Percentiles rank a stretch among this genome's conserved stretches.
phyloP scores from a whole-genome alignment of 164 flowering plant species.

The Litsea cubeba region DNA sequence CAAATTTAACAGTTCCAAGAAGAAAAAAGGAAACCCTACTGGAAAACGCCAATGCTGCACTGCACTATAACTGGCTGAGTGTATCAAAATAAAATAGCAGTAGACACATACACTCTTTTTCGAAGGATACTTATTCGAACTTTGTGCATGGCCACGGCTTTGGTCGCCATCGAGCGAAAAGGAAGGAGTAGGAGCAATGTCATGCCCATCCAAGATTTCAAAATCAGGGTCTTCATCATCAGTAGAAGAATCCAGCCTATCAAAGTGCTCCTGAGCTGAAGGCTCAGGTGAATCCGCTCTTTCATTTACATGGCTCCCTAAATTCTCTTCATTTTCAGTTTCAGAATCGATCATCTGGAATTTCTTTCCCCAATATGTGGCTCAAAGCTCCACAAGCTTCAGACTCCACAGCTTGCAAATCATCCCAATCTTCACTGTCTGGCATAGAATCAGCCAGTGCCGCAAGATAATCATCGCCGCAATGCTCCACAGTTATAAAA shows the following conservation, averaged over 20 bases:
- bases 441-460: slow-evolving; percentile 66
- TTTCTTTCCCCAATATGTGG: slow-evolving; percentile 43
- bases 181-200: slow-evolving; percentile 3
- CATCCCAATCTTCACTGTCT: slow-evolving; percentile 92
- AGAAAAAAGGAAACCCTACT: background rate
- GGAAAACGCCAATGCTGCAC: background rate
- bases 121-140: slow-evolving; percentile 16
- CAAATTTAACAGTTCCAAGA: slow-evolving; percentile 4
- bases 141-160: slow-evolving; percentile 8
- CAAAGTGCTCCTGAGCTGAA: slow-evolving; percentile 14
- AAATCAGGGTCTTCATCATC: slow-evolving; percentile 42
- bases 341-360: slow-evolving; percentile 13
- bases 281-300: slow-evolving; percentile 37
- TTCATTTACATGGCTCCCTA: slow-evolving; percentile 10
- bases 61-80: background rate
- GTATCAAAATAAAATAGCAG: background rate
- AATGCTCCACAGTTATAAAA: slow-evolving; percentile 84
- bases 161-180: slow-evolving; percentile 13
- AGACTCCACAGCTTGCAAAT: slow-evolving; percentile 69
- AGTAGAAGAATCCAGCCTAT: slow-evolving; percentile 54
- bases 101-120: slow-evolving; percentile 31
- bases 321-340: slow-evolving; percentile 13
- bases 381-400: slow-evolving; percentile 74
- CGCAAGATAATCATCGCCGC: slow-evolving; percentile 92
- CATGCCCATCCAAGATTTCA: slow-evolving; percentile 12